A percentile compares a stretch with the other conserved stretches of the same genome.
Conservation (phyloP, 139 green algal species). For the Chlorella sp. region DNA sequence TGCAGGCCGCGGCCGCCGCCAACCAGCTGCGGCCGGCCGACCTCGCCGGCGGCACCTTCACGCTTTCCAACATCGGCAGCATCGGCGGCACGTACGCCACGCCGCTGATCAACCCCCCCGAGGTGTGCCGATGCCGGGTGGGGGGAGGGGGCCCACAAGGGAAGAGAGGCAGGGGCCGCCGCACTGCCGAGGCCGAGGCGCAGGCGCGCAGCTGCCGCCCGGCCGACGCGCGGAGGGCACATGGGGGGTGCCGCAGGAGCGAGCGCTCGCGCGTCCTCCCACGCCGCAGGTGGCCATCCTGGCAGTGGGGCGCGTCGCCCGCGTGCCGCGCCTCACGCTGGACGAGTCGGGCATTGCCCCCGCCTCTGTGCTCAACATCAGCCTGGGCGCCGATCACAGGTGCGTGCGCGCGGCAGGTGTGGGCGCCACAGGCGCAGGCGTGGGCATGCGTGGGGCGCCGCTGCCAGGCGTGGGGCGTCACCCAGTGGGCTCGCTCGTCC, state of each 20-base stretch:
- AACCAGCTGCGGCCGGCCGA: conserved; percentile 65
- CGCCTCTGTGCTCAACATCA: conserved; percentile 26
- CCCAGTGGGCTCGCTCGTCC: background rate
- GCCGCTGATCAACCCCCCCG: conserved; percentile 73
- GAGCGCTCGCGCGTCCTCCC: no score
- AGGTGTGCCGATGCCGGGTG: conserved; percentile 29
- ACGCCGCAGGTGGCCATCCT: conserved; percentile 87
- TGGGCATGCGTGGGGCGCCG: no score
- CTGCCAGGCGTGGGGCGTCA: no score
- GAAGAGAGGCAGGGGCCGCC: no score
- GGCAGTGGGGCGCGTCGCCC: conserved; percentile 65
- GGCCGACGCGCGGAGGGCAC: no score
- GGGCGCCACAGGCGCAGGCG: no score
- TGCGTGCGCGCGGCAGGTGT: no score
- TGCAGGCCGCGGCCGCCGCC: conserved; percentile 70
- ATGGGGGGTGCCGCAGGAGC: no score
- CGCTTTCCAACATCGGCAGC: conserved; percentile 89
- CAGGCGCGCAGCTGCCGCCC: no score
- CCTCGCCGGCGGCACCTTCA: conserved; percentile 78
- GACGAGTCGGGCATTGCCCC: conserved; percentile 1
- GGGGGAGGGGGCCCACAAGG: no score
- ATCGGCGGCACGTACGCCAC: conserved; percentile 85
- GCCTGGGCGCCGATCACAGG: conserved; percentile 37
- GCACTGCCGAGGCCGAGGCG: no score
- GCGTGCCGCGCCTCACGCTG: conserved; percentile 18